Percentiles rank a stretch among this genome's conserved stretches.
Evolutionary conservation across 352 stramenopile species (phyloP).

Genomic region (Lagenidium giganteum): DNA sequence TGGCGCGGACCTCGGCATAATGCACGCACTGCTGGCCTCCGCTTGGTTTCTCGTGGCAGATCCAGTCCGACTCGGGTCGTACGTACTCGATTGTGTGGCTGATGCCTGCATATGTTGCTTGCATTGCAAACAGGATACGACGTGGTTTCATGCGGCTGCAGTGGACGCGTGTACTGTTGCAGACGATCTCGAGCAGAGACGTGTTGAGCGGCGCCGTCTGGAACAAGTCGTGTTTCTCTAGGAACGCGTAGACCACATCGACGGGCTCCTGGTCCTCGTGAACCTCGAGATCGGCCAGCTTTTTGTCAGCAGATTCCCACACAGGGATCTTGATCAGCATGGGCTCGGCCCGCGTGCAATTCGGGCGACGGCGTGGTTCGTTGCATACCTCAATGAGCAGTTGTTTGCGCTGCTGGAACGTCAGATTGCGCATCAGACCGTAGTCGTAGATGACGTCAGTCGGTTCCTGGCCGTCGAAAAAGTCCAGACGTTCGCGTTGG

Average conservation of each 20-base stretch:
- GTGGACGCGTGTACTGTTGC: slow-evolving; percentile 62
- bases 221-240: slow-evolving; percentile 84
- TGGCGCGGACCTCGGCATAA: slow-evolving; percentile 59
- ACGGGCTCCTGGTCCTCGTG: slow-evolving; percentile 76
- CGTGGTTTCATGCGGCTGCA: slow-evolving; percentile 50
- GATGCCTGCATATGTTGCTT: slow-evolving; percentile 68
- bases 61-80: slow-evolving; percentile 74
- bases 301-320: slow-evolving; percentile 63
- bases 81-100: slow-evolving; percentile 72
- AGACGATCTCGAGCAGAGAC: slow-evolving; percentile 56
- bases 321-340: slow-evolving; percentile 73
- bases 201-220: slow-evolving; percentile 78
- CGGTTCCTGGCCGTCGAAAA: slow-evolving; percentile 69
- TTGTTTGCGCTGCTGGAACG: slow-evolving; percentile 52
- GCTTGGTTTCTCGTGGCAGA: slow-evolving; percentile 36
- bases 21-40: slow-evolving; percentile 66
- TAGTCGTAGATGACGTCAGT: slow-evolving; percentile 79
- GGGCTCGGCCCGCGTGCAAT: slow-evolving; percentile 73
- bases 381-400: slow-evolving; percentile 71
- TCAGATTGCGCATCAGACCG: slow-evolving; percentile 61
- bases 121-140: slow-evolving; percentile 71
- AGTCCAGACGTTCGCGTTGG: slow-evolving; percentile 45
- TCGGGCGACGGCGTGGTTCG: slow-evolving; percentile 48
- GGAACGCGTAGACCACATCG: slow-evolving; percentile 79
- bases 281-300: slow-evolving; percentile 66